Evolutionary conservation across 768 basidiomycete species (phyloP).

Genomic region (Clitopilus passeckerianus): DNA sequence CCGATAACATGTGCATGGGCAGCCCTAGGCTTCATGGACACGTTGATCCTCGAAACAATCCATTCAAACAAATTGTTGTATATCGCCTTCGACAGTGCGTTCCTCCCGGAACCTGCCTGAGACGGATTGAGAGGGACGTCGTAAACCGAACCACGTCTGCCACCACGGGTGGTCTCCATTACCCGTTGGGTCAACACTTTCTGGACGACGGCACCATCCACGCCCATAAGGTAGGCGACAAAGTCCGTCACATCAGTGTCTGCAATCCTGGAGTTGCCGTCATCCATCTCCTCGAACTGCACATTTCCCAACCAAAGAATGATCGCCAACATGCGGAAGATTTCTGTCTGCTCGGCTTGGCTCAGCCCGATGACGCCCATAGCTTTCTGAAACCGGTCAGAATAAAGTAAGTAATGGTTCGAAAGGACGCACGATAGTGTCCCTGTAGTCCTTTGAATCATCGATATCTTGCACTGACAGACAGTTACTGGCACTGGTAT

Average conservation of each 20-base stretch:
- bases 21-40: conserved; percentile 89
- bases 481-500: conserved; percentile 90
- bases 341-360: conserved; percentile 81
- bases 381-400: conserved; percentile 55
- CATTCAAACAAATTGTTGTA: conserved; percentile 99
- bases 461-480: conserved; percentile 88
- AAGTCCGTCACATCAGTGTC: conserved; percentile 94
- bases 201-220: conserved; percentile 70
- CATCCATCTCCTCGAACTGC: conserved; percentile 82
- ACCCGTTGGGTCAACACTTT: conserved; percentile 83
- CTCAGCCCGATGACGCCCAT: conserved; percentile 93
- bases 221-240: conserved; percentile 91
- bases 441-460: conserved; percentile 80
- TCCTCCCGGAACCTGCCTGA: conserved; percentile 83
- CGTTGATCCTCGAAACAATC: conserved; percentile 95
- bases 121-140: conserved; percentile 93
- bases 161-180: conserved; percentile 91
- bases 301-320: conserved; percentile 97
- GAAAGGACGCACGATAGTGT: conserved; percentile 70
- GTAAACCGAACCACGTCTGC: conserved; percentile 92
- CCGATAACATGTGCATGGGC: conserved; percentile 81
- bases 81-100: conserved; percentile 92
- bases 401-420: not conserved
- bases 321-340: conserved; percentile 88
- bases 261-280: conserved; percentile 77